A percentile compares a stretch with the other conserved stretches of the same genome.
phyloP scores from a whole-genome alignment of 2,329 filamentous ascomycete genomes.

The Pestalotiopsis sp. region DNA sequence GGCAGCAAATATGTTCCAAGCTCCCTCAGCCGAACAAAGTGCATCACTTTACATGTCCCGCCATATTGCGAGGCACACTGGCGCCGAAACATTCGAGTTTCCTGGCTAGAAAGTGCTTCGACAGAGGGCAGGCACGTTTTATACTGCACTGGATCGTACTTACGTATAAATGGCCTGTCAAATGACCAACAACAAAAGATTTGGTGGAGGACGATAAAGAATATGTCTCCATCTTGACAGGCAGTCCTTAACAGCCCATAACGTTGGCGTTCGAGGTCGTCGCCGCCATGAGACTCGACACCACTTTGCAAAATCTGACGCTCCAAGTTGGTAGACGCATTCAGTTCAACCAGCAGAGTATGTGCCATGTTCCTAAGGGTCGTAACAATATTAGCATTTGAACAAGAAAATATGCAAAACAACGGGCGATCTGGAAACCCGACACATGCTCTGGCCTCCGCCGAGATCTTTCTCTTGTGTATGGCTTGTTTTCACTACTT shows the following conservation, averaged over 20 bases:
- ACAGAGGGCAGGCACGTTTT: neutral
- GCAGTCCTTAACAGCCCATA: conserved; percentile 60
- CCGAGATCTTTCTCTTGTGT: neutral
- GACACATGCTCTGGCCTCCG: neutral
- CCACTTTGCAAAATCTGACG: conserved; percentile 16
- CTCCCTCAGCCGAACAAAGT: neutral
- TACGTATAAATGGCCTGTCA: conserved; percentile 36
- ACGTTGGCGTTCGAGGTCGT: conserved; percentile 46
- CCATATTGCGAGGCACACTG: neutral
- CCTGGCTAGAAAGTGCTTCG: neutral
- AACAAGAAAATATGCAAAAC: neutral
- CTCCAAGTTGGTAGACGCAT: conserved; percentile 18
- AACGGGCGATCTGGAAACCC: neutral
- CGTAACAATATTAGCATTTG: neutral
- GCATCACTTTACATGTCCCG: neutral
- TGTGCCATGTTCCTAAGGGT: conserved; percentile 19
- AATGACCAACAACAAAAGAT: conserved; percentile 61
- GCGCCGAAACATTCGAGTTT: neutral
- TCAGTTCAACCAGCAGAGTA: conserved; percentile 21
- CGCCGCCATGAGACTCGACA: conserved; percentile 24
- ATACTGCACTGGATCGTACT: neutral
- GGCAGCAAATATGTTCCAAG: neutral
- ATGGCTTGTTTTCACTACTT: conserved; percentile 17
- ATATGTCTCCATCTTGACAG: conserved; percentile 55
- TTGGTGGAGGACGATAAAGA: conserved; percentile 70